Evolutionary conservation across 2,329 filamentous ascomycete genomes (phyloP), one percentile per base, ranked within the genome.

Genomic region (Ceratocystis cubensis): DNA sequence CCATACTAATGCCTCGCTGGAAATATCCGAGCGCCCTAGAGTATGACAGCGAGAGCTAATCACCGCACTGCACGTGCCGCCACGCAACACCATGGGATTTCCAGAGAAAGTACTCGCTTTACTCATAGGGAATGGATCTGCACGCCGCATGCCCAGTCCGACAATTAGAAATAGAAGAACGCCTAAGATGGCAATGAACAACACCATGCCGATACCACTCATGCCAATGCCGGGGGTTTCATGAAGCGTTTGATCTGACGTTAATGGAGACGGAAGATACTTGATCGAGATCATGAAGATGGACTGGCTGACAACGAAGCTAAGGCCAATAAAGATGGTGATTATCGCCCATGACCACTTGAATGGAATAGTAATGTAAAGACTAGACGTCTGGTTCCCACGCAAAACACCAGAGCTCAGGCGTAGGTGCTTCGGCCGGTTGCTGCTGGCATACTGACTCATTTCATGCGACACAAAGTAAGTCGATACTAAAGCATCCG

Each of bases 401-500:
- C 73, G 71, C 0, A 79, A 76, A 59, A 73, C 71, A 13, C 76
- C 74, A 0, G 78, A 79, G 3, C 78, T 81, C 41, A 83, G 76
- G 41, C 81, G 78, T 30, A 83, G 75, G n/a, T 64, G 41, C n/a
- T 50, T 53, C 10, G 67, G 67, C 15, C 41, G 53, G 71, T 72
- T 69, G 17, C 73, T 63, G 0, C 74, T 66, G 2, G 77, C 76
- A 70, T 78, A 81, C 64, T 76, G 76, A 2, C 78, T 75, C 59
- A 80, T 74, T 71, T 83, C 81, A 72, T 81, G 77, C 1, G 79
- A 80, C 48, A 82, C 73, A 71, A 75, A 81, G 72, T 78, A 81
- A 2, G 76, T 73, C 1, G 78, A 79, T 15, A 83, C 71, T 25
- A 81, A 75, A 3, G 76, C 72, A 73, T 83, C 81, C 61, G 74